A percentile compares a stretch with the other conserved stretches of the same genome.
These are phyloP conservation scores for Tylopilus plumbeoviolaceoides DNA, from an alignment of 768 basidiomycete genomes.

Conservation along the genomic window DNA sequence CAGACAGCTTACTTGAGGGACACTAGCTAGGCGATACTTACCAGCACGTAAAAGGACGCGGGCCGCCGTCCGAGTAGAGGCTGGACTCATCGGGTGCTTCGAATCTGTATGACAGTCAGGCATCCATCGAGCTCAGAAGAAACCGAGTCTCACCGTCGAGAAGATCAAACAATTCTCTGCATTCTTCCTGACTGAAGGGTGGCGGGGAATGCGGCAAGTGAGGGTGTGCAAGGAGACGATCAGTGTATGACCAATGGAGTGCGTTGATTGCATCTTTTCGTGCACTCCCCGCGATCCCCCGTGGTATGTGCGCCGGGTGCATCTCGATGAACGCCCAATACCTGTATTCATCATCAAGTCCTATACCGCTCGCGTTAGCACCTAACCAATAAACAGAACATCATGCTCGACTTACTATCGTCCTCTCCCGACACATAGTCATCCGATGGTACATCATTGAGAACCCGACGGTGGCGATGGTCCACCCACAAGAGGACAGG, in stretches of 20 bases:
- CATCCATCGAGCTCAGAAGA: background rate
- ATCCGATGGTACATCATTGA: conserved; percentile 40
- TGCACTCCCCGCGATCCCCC: conserved; percentile 49
- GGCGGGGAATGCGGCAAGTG: conserved; percentile 43
- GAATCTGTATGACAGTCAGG: conserved; percentile 12
- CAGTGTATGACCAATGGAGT: conserved; percentile 79
- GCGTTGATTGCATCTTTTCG: conserved; percentile 69
- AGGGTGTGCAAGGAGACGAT: conserved; percentile 63
- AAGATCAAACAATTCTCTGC: conserved; percentile 64
- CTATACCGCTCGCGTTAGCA: conserved; percentile 33
- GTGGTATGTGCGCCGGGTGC: conserved; percentile 66
- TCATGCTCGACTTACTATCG: conserved; percentile 34
- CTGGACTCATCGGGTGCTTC: conserved; percentile 27
- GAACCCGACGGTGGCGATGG: conserved; percentile 54
- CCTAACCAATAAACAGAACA: background rate
- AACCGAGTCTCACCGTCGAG: conserved; percentile 34
- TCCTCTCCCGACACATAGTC: conserved; percentile 29
- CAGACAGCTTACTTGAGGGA: background rate
- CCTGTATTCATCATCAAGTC: conserved; percentile 69
- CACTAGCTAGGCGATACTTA: conserved; percentile 31
- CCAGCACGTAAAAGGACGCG: conserved; percentile 67
- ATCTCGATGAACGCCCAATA: conserved; percentile 81
- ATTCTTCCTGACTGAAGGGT: conserved; percentile 75
- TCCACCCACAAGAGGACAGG: conserved; percentile 60
- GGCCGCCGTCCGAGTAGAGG: conserved; percentile 62